Evolutionary conservation across 2,329 filamentous ascomycete genomes (phyloP), one percentile per base, ranked within the genome.

Genomic region (Cadophora malorum): DNA sequence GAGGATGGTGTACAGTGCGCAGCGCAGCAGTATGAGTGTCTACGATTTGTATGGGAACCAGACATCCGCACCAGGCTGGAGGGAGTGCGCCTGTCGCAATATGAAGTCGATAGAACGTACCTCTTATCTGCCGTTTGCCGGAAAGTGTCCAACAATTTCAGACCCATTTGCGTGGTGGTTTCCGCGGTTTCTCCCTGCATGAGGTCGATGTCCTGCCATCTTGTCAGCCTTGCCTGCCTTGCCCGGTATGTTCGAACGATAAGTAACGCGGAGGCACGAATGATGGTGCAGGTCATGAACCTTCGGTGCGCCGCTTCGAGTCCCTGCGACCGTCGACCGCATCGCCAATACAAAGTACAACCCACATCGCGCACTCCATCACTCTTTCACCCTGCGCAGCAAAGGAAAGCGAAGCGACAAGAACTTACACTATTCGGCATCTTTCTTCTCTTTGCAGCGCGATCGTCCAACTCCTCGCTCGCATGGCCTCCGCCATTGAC

Each of bases 91-190:
- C 53, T 64, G 66, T 69, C 64, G 67, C 67, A 61, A 64, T 35
- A 62, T 63, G 53, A 41, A 52, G 63, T 53, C 28, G 55, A 66
- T 45, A 67, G 47, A 59, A 83, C 86, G 76, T 84, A 95, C 92
- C 86, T 92, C 82, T 96, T 96, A 79, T 96, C 93, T 70, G 88
- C 88, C 25, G 92, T 93, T 71, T 87, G 85, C 74, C 90, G 90
- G 76, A 97, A 87, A 76, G 90, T 89, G 64, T 92, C 88, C 55
- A 96, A 81, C 76, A 96, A 91, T 72, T 85, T 86, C 74, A 92
- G 81, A 47, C 93, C 93, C 75, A 89, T 86, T 65, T 89, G 85
- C 16, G 89, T 90, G 2, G 91, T 94, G 19, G 88, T 88, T 77
- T 91, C 88, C 64, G 81, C 79, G 19, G 86, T 89, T 79, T 94